Evolutionary conservation across 768 basidiomycete genomes (phyloP).

Genomic region (Wakefieldia striispora): DNA sequence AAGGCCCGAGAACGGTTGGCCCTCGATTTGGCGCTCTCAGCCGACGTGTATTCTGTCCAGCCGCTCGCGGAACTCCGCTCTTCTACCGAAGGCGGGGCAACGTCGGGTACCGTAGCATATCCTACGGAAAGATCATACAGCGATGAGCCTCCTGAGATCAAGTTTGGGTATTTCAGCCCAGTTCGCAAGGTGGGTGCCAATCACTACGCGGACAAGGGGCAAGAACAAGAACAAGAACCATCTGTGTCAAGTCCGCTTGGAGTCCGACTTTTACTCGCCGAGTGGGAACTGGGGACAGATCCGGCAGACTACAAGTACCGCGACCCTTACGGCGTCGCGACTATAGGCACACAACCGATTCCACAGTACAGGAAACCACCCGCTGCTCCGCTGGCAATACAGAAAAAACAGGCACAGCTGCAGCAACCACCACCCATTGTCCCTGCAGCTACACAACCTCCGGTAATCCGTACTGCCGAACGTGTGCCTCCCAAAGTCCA

Average conservation of each 20-base stretch:
- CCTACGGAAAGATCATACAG: constrained; percentile 47
- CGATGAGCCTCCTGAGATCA: constrained; percentile 53
- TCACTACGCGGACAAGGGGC: constrained; percentile 27
- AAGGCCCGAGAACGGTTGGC: constrained; percentile 60
- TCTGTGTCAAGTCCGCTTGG: constrained; percentile 44
- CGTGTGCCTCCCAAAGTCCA: constrained; percentile 1
- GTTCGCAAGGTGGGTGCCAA: constrained; percentile 29
- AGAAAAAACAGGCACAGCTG: constrained; percentile 20
- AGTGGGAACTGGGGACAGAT: constrained; percentile 62
- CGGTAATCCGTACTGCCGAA: constrained; percentile 8
- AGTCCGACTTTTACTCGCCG: constrained; percentile 60
- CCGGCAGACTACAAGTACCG: constrained; percentile 49
- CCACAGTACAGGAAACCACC: constrained; percentile 13
- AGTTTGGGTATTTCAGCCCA: constrained; percentile 64
- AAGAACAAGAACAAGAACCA: constrained; percentile 10
- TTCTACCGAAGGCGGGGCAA: background rate
- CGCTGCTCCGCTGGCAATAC: constrained; percentile 4
- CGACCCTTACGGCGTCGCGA: constrained; percentile 50
- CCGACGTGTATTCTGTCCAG: constrained; percentile 52
- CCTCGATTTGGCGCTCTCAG: constrained; percentile 60
- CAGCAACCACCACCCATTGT: constrained; percentile 43
- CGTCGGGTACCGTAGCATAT: constrained; percentile 10
- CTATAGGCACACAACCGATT: constrained; percentile 16
- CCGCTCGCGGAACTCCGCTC: constrained; percentile 33
- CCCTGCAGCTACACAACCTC: constrained; percentile 24